Base-by-base conservation (phyloP, 129 eudicot genomes). In the Centaurea solstitialis region DNA sequence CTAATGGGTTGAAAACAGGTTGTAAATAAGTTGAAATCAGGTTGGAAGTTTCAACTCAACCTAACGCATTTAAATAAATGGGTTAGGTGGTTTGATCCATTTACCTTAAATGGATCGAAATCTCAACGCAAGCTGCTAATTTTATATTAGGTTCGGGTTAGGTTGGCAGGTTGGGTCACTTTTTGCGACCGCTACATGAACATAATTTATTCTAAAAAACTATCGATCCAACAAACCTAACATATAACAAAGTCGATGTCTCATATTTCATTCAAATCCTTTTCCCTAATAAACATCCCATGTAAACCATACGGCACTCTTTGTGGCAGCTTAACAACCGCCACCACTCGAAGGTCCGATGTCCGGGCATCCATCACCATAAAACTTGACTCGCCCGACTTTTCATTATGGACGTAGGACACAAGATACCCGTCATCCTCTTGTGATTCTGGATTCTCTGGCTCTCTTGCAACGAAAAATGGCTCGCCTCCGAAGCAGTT, bases 401-500 rank as follows among this genome's bases (percentile, higher is more conserved):
- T 89, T 71, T 89, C 90, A 35, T 89, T 50, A 15, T 89, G 92
- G 33, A 89, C 86, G 67, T 80, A 89, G 7, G 80, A 64, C 33
- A 89, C 86, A 0, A 89, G 61, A 50, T 89, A 89, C 9, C 92
- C 92, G 17, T 86, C 90, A 28, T 89, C 92, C 79, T 89, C 92
- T 5, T 83, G 83, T 1, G 82, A 47, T 5, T 47, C 59, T 17
- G n/a, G 76, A 39, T 86, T 73, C 11, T 83, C 76, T 0, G 86
- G 84, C 7, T 83, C 79, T 9, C 43, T 69, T 0, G 87, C 84
- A 47, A 89, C 87, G 61, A 89, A 89, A 40, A 86, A 89, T 20
- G 92, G 92, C 47, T 89, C 92, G 2, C 92, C 92, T 3, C 84
- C 90, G 23, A 70, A 89, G 72, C 92, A 89, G 43, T 90, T 88